Percentiles rank a stretch among this genome's conserved stretches.
These are phyloP conservation scores for Cyanophora paradoxa DNA, from an alignment of 78 protist genomes.

Conservation along the genomic window DNA sequence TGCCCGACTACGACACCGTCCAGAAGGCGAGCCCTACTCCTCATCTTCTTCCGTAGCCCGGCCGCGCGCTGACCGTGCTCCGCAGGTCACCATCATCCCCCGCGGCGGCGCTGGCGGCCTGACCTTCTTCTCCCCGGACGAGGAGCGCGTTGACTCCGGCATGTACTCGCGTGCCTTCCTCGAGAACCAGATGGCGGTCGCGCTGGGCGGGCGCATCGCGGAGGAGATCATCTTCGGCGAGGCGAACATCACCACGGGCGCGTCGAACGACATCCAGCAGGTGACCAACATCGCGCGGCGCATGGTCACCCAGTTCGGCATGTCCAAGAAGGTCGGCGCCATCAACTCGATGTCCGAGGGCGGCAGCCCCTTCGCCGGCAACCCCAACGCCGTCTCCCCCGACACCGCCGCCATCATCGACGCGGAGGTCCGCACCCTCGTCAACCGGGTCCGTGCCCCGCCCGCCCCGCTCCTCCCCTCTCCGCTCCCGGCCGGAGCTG, in stretches of 20 bases:
- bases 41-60: not conserved
- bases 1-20: slow-evolving; percentile 81
- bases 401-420: slow-evolving; percentile 18
- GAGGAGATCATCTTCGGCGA: slow-evolving; percentile 40
- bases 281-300: slow-evolving; percentile 75
- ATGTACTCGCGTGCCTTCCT: slow-evolving; percentile 40
- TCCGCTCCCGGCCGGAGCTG: too few species aligned
- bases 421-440: slow-evolving; percentile 17
- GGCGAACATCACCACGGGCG: slow-evolving; percentile 83
- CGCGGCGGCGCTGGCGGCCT: slow-evolving; percentile 88
- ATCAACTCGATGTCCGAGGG: not conserved
- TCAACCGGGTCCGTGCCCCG: too few species aligned
- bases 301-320: slow-evolving; percentile 40
- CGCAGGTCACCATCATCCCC: slow-evolving; percentile 82
- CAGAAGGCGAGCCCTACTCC: slow-evolving; percentile 51
- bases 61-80: too few species aligned
- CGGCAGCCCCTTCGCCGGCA: slow-evolving; percentile 28
- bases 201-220: slow-evolving; percentile 72
- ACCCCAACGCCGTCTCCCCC: slow-evolving; percentile 16
- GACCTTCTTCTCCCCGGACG: slow-evolving; percentile 89
- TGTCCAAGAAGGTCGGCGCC: slow-evolving; percentile 28
- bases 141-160: slow-evolving; percentile 64
- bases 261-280: slow-evolving; percentile 73
- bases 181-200: slow-evolving; percentile 67
- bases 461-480: too few species aligned